These are phyloP conservation scores for Firmiana major DNA, from an alignment of 345 rosid genomes.

Conservation along the genomic window DNA sequence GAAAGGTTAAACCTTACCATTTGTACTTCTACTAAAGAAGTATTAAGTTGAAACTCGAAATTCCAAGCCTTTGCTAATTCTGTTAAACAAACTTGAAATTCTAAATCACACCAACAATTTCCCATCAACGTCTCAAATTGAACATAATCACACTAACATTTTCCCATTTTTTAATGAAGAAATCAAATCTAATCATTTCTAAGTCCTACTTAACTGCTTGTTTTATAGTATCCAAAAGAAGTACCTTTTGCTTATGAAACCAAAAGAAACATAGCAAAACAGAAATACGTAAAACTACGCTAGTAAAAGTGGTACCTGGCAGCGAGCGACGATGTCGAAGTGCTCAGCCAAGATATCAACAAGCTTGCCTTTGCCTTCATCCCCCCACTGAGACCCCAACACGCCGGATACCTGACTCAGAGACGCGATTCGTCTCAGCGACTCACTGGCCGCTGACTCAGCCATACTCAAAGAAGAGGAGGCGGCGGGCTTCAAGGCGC, in stretches of 20 bases:
- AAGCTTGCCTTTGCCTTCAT: constrained; percentile 97
- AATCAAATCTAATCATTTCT: neutral
- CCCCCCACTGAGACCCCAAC: constrained; percentile 94
- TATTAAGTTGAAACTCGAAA: neutral
- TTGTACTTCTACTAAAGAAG: neutral
- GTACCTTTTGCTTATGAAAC: neutral
- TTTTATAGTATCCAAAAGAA: neutral
- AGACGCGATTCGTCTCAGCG: constrained; percentile 48
- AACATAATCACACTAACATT: neutral
- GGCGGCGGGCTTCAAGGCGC: constrained; percentile 33
- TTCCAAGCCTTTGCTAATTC: neutral
- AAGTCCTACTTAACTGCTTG: neutral
- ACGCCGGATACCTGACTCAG: constrained; percentile 92
- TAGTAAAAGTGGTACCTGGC: constrained; percentile 52
- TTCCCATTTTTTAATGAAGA: neutral
- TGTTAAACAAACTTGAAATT: neutral
- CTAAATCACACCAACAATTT: neutral
- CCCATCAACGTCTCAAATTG: neutral
- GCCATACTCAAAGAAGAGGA: constrained; percentile 46
- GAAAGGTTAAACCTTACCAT: neutral
- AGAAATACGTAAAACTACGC: neutral
- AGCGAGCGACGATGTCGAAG: constrained; percentile 95
- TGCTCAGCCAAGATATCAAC: constrained; percentile 88
- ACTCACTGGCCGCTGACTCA: constrained; percentile 38
- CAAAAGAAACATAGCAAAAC: neutral